Evolutionary conservation across 805 yeast genomes (phyloP), one percentile per base, ranked within the genome.

Genomic region (Metschnikowia noctiluminum): DNA sequence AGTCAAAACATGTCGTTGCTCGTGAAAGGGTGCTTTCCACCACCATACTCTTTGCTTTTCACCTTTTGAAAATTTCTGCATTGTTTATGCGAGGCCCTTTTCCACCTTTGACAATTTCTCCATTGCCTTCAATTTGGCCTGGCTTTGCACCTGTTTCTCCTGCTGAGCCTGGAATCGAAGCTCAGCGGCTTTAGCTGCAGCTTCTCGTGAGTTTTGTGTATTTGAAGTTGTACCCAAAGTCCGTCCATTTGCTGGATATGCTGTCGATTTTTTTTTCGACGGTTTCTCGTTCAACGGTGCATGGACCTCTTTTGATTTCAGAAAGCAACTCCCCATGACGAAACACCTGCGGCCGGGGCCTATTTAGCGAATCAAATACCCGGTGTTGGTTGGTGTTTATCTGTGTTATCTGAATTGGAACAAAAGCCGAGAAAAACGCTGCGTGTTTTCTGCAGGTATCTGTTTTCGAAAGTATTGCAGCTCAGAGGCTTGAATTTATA

Each of bases 121-220:
- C 70, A 68, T 62, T 14, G 63, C 58, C 56, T 63, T 57, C 36
- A 73, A 52, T 54, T 64, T 63, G 2, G 56, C 64, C 49, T 59
- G 57, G 45, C 74, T 69, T 15, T 58, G 58, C 45, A 58, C 54
- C 21, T 51, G 28, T 40, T 65, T 56, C 27, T 61, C 62, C 45
- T 69, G 68, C 27, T 62, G 65, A 39, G 57, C 60, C 30, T 62
- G 52, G 50, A 51, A 65, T 40, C 78, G 52, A 34, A 54, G 60
- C 45, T 72, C 71, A 1, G 77, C 77, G 7, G 78, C 78, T 38
- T 51, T 55, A 6, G 75, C 77, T 2, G 65, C 73, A 2, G 75
- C 75, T 16, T 58, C 66, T 15, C 67, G 55, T 16, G 53, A 43
- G 21, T 30, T 30, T 41, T 40, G 51, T 27, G 40, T 35, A 6